Percentiles rank a stretch among this genome's conserved stretches.
Evolutionary conservation across 2,329 filamentous ascomycete genomes (phyloP).

Genomic region (Calycina marina): DNA sequence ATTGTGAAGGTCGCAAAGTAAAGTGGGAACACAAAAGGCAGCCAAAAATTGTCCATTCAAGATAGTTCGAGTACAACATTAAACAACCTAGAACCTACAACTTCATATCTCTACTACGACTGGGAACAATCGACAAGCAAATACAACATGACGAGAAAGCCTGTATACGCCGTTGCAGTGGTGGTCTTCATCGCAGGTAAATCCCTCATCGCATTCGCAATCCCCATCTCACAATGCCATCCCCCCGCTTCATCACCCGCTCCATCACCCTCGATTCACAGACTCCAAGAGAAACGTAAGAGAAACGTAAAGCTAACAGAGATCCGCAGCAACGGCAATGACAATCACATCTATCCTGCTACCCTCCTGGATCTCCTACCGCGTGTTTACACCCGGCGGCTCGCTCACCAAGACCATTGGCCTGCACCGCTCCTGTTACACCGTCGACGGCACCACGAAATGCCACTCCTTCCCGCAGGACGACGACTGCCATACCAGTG

Average conservation of each 20-base stretch:
- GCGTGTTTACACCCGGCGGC: slow-evolving; percentile 32
- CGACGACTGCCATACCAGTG: slow-evolving; percentile 40
- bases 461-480: slow-evolving; percentile 55
- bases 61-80: too few species aligned
- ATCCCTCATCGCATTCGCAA: slow-evolving; percentile 14
- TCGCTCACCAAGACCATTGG: slow-evolving; percentile 55
- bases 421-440: slow-evolving; percentile 69
- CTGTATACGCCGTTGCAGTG: slow-evolving; percentile 27
- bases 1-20: too few species aligned
- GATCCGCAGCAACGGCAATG: slow-evolving; percentile 60
- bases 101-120: too few species aligned
- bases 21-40: too few species aligned
- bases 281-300: too few species aligned
- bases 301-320: slow-evolving; percentile 1
- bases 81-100: too few species aligned
- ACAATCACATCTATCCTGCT: slow-evolving; percentile 54
- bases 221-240: too few species aligned
- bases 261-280: too few species aligned
- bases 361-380: slow-evolving; percentile 57
- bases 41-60: too few species aligned
- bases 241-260: background rate
- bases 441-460: slow-evolving; percentile 27
- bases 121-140: too few species aligned
- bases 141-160: slow-evolving; percentile 29
- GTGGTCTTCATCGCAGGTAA: slow-evolving; percentile 30